Evolutionary conservation across 1,284 basidiomycete genomes (phyloP).

Genomic region (Irpex lacteus): DNA sequence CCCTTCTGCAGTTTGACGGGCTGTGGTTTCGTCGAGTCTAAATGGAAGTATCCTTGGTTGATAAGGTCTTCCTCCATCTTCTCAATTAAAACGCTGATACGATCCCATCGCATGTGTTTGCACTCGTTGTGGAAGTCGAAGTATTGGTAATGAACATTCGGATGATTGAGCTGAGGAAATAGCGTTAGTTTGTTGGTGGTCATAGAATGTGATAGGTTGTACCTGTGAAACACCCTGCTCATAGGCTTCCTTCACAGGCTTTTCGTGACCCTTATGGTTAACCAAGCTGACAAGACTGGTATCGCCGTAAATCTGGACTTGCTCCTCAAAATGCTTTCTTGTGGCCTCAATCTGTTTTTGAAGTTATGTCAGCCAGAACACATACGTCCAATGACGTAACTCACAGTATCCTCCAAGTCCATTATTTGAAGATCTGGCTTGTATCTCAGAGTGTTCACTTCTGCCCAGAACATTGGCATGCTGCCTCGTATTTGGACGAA

Average conservation of each 20-base stretch:
- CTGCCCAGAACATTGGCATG: conserved; percentile 95
- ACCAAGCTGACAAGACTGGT: conserved; percentile 90
- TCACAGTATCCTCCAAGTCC: conserved; percentile 83
- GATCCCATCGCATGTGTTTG: conserved; percentile 93
- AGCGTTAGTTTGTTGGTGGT: not conserved
- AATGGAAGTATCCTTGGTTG: conserved; percentile 77
- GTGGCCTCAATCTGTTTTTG: conserved; percentile 64
- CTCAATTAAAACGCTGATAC: conserved; percentile 84
- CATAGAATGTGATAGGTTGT: not conserved
- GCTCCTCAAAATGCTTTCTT: conserved; percentile 73
- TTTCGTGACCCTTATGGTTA: conserved; percentile 94
- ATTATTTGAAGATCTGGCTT: conserved; percentile 97
- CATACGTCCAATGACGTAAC: conserved; percentile 22
- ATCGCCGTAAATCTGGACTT: conserved; percentile 77
- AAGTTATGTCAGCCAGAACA: not conserved
- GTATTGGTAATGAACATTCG: conserved; percentile 85
- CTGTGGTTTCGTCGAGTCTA: conserved; percentile 43
- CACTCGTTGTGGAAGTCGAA: conserved; percentile 99
- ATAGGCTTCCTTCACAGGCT: conserved; percentile 95
- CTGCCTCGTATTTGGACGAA: conserved; percentile 95
- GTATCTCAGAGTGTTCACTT: conserved; percentile 95
- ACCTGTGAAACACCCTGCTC: conserved; percentile 78
- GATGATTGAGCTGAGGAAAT: conserved; percentile 52
- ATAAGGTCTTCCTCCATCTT: conserved; percentile 73
- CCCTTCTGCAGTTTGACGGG: conserved; percentile 63